Base-by-base conservation (phyloP, 2,329 filamentous ascomycete genomes). In the Phaeosphaeriaceae sp. region DNA sequence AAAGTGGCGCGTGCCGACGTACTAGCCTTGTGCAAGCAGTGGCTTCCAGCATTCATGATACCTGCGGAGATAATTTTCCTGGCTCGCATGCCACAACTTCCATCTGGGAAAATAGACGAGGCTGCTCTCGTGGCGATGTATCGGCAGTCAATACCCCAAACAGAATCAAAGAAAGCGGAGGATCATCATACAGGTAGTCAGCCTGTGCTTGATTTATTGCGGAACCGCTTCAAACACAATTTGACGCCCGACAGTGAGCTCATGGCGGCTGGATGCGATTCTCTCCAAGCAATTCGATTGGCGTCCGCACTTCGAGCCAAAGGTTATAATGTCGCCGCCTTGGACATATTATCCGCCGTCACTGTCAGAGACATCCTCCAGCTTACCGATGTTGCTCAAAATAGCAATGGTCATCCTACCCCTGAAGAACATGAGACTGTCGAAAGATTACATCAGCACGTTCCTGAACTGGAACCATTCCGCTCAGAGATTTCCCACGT, bases 11-110 rank as follows among this genome's bases (percentile, higher is more conserved):
- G 73, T 33, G 73, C 75, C 25, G 61, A 75, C 13, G 79, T 96
- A 11, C 69, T 85, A 31, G 71, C 82, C 17, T 84, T 82, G 4
- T 96, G 92, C 76, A 83, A 82, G 51, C 82, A 83, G 51, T 96
- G 92, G 91, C 82, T 97, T 1, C 92, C 93, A 0, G 82, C 83
- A 3, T 95, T 89, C 71, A 97, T 97, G 93, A 79, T 96, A 1
- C 93, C 93, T 0, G 84, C 85, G 3, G 90, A 96, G 60, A 79
- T 96, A 22, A 75, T 92, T 0, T 69, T 90, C 1, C 78, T 90
- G 61, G 65, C 82, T 0, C 80, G 84, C 9, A 88, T 97, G 55
- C 92, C 92, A 0, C 87, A 89, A 52, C 80, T 97, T 20, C 83
- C 92, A 2, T 96, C 92, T 0, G 93, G 93, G 0, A 97, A 97